Conservation (phyloP, 495 filamentous ascomycete species). For the Trichoderma virens region DNA sequence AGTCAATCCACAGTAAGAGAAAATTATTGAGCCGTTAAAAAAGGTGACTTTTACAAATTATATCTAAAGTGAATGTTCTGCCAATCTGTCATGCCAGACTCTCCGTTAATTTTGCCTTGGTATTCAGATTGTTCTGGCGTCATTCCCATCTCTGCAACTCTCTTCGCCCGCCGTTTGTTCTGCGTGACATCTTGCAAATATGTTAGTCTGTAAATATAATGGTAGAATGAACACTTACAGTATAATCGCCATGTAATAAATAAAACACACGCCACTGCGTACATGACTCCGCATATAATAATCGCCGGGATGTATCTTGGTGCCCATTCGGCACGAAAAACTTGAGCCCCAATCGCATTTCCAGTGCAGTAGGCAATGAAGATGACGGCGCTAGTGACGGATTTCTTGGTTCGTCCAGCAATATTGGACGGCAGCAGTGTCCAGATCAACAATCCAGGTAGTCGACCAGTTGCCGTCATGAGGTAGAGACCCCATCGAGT, state of each 20-base stretch:
- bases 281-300: background rate
- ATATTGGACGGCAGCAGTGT: constrained; percentile 9
- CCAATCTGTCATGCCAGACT: constrained; percentile 7
- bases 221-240: background rate
- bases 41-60: background rate
- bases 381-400: background rate
- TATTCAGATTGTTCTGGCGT: background rate
- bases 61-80: constrained; percentile 9
- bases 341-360: background rate
- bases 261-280: background rate
- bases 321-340: background rate
- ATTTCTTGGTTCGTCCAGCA: constrained; percentile 6
- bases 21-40: no score
- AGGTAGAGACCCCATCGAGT: background rate
- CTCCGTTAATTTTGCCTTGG: constrained; percentile 1
- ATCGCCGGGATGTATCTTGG: background rate
- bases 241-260: background rate
- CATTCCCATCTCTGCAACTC: background rate
- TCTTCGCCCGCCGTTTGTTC: constrained; percentile 1
- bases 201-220: background rate
- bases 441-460: constrained; percentile 5
- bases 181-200: background rate
- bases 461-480: background rate
- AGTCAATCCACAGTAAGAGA: no score
- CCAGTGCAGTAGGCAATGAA: constrained; percentile 4